Percentiles rank a stretch among this genome's conserved stretches.
Evolutionary conservation across 352 stramenopile species (phyloP).

Genomic region (Phytophthora macrochlamydospora): DNA sequence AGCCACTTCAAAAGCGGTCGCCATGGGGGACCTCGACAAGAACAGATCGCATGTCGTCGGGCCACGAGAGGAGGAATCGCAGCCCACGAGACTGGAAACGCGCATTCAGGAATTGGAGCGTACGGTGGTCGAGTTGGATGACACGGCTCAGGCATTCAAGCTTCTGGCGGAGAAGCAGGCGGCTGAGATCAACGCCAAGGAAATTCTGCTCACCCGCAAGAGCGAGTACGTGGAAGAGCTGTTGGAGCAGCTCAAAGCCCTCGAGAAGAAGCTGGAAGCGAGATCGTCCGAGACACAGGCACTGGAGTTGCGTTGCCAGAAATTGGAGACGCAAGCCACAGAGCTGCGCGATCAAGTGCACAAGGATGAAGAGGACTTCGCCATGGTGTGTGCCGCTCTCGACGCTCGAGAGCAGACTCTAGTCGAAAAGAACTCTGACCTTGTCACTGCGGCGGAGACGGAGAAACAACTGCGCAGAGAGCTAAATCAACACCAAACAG

Average conservation of each 20-base stretch:
- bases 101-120: constrained; percentile 21
- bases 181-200: constrained; percentile 72
- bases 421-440: constrained; percentile 40
- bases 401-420: constrained; percentile 57
- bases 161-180: constrained; percentile 60
- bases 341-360: constrained; percentile 53
- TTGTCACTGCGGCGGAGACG: constrained; percentile 24
- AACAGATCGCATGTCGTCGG: neutral
- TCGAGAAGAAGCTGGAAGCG: constrained; percentile 12
- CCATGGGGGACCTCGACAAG: constrained; percentile 9
- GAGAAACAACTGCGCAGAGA: constrained; percentile 54
- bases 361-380: constrained; percentile 75
- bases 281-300: constrained; percentile 19
- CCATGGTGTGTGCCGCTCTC: constrained; percentile 57
- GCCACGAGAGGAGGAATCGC: neutral
- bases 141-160: constrained; percentile 44
- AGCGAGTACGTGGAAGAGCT: constrained; percentile 69
- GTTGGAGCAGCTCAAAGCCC: constrained; percentile 44
- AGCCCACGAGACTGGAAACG: constrained; percentile 1
- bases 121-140: constrained; percentile 29
- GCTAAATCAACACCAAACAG: constrained; percentile 40
- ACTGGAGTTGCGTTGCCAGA: constrained; percentile 22
- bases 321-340: constrained; percentile 31
- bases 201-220: constrained; percentile 64
- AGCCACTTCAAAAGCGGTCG: constrained; percentile 8